A percentile compares a stretch with the other conserved stretches of the same genome.
These are phyloP conservation scores for Boletus sensibilis DNA, from an alignment of 768 basidiomycete species.

Conservation along the genomic window DNA sequence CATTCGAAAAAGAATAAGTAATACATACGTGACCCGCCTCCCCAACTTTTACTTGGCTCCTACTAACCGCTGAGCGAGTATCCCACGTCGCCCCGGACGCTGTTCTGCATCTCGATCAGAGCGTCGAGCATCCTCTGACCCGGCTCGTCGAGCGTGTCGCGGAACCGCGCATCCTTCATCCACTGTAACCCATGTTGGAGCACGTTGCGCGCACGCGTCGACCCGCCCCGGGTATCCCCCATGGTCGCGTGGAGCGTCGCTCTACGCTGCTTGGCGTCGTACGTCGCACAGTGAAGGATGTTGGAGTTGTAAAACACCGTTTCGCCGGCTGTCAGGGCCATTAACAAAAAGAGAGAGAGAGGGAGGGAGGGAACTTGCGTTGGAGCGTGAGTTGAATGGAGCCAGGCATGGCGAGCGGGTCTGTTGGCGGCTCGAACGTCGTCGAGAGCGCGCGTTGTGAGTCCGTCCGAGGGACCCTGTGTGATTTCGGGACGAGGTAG, in stretches of 20 bases:
- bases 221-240: conserved; percentile 61
- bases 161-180: conserved; percentile 59
- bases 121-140: conserved; percentile 58
- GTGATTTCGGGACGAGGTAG: conserved; percentile 68
- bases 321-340: conserved; percentile 49
- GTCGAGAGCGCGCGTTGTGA: conserved; percentile 58
- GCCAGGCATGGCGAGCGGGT: conserved; percentile 73
- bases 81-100: conserved; percentile 41
- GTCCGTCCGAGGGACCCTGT: conserved; percentile 53
- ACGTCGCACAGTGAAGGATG: conserved; percentile 72
- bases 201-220: conserved; percentile 64
- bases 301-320: conserved; percentile 82
- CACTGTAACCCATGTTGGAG: conserved; percentile 72
- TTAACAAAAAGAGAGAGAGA: too few relatives aligned
- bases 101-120: conserved; percentile 53
- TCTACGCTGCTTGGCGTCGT: conserved; percentile 47
- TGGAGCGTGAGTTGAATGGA: conserved; percentile 52
- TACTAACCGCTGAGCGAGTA: conserved; percentile 48
- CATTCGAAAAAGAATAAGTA: not conserved
- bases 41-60: too few relatives aligned
- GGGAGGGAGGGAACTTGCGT: conserved; percentile 38
- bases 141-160: conserved; percentile 41
- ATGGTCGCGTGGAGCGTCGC: conserved; percentile 72
- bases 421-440: conserved; percentile 46
- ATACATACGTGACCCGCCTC: not conserved